A percentile compares a stretch with the other conserved stretches of the same genome.
phyloP scores from a whole-genome alignment of 2,329 filamentous ascomycete genomes.

The Ceratocystis ficicola region DNA sequence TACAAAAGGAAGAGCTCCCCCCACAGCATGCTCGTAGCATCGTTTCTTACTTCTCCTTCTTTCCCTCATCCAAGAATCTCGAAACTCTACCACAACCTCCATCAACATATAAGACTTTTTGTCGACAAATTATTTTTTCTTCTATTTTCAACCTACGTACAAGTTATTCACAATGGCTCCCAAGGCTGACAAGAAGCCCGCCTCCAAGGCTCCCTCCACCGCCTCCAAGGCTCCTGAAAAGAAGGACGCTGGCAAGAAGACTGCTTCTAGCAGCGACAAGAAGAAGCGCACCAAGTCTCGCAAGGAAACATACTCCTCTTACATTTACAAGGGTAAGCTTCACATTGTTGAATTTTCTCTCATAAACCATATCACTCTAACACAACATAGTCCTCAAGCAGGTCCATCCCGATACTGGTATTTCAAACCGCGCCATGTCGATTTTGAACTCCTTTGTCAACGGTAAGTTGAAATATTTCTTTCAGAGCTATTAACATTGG shows the following conservation, averaged over 20 bases:
- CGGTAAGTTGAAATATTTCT: constrained; percentile 45
- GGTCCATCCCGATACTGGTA: constrained; percentile 99
- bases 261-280: constrained; percentile 89
- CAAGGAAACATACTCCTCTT: constrained; percentile 99
- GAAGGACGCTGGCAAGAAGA: constrained; percentile 99
- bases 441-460: constrained; percentile 99
- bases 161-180: constrained; percentile 68
- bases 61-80: constrained; percentile 22
- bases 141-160: constrained; percentile 23
- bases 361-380: constrained; percentile 19
- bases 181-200: constrained; percentile 98
- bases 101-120: background rate
- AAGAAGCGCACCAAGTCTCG: constrained; percentile 99
- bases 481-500: background rate
- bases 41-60: constrained; percentile 33
- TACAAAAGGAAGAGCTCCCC: constrained; percentile 48
- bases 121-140: constrained; percentile 17
- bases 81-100: constrained; percentile 24
- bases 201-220: constrained; percentile 82
- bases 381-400: constrained; percentile 78
- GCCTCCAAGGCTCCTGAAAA: constrained; percentile 67
- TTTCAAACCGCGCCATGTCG: constrained; percentile 99
- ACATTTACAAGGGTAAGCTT: constrained; percentile 96
- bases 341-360: constrained; percentile 21
- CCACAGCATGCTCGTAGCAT: constrained; percentile 37